Conservation (phyloP, 225 moss, liverwort and hornwort species). For the Bryum argenteum region DNA sequence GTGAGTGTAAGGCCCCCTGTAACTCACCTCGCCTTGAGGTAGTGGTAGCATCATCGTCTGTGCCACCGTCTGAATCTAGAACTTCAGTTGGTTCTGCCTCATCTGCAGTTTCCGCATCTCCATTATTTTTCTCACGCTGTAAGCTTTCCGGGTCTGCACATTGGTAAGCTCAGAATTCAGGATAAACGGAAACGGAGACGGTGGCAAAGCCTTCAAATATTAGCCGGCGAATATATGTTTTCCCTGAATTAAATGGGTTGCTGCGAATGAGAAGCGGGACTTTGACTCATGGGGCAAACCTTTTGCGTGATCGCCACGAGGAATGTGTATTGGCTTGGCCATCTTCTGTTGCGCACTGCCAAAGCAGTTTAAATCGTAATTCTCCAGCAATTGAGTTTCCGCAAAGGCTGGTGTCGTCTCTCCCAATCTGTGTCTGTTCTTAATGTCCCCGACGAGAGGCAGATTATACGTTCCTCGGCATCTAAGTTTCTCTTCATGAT, state of each 20-base stretch:
- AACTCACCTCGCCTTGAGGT: constrained; percentile 51
- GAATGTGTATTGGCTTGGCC: constrained; percentile 28
- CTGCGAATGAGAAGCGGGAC: neutral
- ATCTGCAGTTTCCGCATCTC: constrained; percentile 44
- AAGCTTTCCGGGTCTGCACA: constrained; percentile 42
- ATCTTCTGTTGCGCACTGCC: constrained; percentile 36
- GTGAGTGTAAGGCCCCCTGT: constrained; percentile 12
- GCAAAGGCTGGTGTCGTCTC: constrained; percentile 23
- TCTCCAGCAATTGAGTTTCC: constrained; percentile 58
- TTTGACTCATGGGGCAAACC: constrained; percentile 28
- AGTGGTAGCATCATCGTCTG: constrained; percentile 57
- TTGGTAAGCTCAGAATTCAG: constrained; percentile 16
- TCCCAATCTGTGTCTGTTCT: constrained; percentile 35
- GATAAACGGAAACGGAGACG: neutral
- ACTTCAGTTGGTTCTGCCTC: constrained; percentile 43
- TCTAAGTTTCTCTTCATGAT: constrained; percentile 38
- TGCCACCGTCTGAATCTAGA: constrained; percentile 61
- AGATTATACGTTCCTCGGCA: constrained; percentile 25
- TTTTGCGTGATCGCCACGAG: constrained; percentile 24
- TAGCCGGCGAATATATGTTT: neutral
- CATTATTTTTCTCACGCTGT: constrained; percentile 32
- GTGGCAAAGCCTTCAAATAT: constrained; percentile 7
- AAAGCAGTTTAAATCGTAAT: constrained; percentile 37
- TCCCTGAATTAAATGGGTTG: constrained; percentile 17
- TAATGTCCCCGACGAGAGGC: constrained; percentile 31